Base-by-base conservation (phyloP, 352 stramenopile genomes). In the Phytophthora pinifolia region DNA sequence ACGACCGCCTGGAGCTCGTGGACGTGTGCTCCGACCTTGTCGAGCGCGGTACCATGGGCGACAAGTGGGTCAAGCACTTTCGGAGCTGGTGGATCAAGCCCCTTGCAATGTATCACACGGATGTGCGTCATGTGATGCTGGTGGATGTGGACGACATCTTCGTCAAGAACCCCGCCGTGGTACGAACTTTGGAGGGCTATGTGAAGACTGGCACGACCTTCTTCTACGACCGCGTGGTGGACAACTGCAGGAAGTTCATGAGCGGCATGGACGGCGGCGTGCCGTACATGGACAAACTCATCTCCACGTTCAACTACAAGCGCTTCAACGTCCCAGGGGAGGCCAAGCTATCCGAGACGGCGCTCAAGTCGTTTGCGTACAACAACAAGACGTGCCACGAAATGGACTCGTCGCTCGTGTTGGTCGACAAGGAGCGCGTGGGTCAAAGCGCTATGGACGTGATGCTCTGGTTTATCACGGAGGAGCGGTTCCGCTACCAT, bases 261-360 rank as follows among this genome's bases (percentile, higher is more conserved):
- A 72, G 77, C 43, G 66, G 67, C 18, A 53, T 54, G 35, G 62
- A 70, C n/a, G 37, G 60, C 9, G 36, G 33, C 15, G 54, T 62
- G 62, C 59, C 67, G 8, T 84, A 86, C 50, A 61, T 88, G 56
- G 53, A 58, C 17, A 54, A 72, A 27, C 59, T 71, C 41, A 49
- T 88, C 32, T 27, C 64, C n/a, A 74, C 59, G 3, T 88, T 85
- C 39, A 60, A 81, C 60, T 88, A 88, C 51, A 45, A 57, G n/a
- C 35, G 46, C 17, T 88, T 87, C 37, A 59, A 65, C 17, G 48
- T 82, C 18, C 37, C 43, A 15, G 52, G 33, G 6, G 54, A 50
- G 1, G 22, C 42, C 7, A 58, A 46, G 13, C 70, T 65, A 17
- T 83, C 76, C 4, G 35, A 66, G 13, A 76, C 78, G 34, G 54